Evolutionary conservation across 148 eudicot genomes (phyloP).

Genomic region (Oxyria digyna): DNA sequence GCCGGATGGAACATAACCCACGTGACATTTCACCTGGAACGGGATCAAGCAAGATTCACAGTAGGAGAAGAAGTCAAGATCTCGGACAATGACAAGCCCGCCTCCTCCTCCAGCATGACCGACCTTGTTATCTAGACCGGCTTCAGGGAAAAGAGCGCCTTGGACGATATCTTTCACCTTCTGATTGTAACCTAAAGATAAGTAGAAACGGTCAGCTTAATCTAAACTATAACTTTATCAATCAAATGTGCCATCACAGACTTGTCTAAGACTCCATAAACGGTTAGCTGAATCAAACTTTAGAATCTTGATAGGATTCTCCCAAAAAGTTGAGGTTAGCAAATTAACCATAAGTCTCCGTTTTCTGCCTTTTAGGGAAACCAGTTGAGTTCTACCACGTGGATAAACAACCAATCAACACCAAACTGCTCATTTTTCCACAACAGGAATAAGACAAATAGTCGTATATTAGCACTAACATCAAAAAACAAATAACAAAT

Average conservation of each 20-base stretch:
- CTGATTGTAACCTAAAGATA: constrained; percentile 51
- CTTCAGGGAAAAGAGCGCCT: constrained; percentile 91
- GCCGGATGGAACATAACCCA: constrained; percentile 84
- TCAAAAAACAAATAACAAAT: background rate
- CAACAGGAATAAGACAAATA: background rate
- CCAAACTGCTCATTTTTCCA: background rate
- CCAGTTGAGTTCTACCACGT: too few species aligned
- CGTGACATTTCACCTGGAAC: constrained; percentile 85
- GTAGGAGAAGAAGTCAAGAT: constrained; percentile 78
- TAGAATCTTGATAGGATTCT: background rate
- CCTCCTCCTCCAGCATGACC: constrained; percentile 95
- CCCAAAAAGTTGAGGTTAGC: too few species aligned
- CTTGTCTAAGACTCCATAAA: background rate
- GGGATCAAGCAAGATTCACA: constrained; percentile 91
- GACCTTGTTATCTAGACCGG: constrained; percentile 40
- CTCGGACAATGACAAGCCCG: constrained; percentile 82
- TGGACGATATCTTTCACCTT: constrained; percentile 69
- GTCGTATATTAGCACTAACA: background rate
- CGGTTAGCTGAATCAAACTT: background rate
- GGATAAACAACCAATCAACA: too few species aligned
- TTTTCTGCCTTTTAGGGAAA: too few species aligned
- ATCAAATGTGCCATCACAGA: background rate
- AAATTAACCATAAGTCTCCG: too few species aligned
- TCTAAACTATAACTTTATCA: background rate
- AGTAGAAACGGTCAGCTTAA: constrained; percentile 8